Evolutionary conservation across 257 asterid species (phyloP).

Genomic region (Cinchona pubescens): DNA sequence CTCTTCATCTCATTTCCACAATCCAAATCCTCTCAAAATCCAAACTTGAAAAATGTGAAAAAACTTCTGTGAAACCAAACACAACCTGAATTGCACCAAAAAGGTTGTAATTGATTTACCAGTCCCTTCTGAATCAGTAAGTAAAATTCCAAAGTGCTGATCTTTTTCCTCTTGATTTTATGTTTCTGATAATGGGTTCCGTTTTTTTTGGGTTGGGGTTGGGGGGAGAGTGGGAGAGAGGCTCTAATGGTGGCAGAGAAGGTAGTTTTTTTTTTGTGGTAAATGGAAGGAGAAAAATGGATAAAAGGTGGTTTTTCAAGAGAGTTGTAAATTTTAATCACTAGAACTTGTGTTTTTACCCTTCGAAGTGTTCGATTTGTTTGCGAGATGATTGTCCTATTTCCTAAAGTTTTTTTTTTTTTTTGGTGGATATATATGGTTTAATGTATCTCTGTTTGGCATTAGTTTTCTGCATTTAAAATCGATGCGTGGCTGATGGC

Average conservation of each 20-base stretch:
- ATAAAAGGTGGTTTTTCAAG: not conserved
- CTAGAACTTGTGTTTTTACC: not conserved
- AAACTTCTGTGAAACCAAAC: slow-evolving; percentile 44
- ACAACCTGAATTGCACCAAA: slow-evolving; percentile 66
- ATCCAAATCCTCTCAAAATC: slow-evolving; percentile 78
- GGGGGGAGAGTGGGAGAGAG: slow-evolving; percentile 88
- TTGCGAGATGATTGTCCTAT: not conserved
- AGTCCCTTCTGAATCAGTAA: slow-evolving; percentile 87
- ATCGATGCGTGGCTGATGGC: not conserved
- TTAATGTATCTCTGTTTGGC: not conserved
- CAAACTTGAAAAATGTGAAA: slow-evolving; percentile 75
- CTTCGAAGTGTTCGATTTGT: not conserved
- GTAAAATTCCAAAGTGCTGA: not conserved
- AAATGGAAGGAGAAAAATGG: too few relatives aligned
- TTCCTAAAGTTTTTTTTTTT: not conserved
- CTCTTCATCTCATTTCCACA: slow-evolving; percentile 22
- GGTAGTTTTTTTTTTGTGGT: not conserved
- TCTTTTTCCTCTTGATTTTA: not conserved
- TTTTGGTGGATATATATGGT: not conserved
- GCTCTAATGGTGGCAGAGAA: slow-evolving; percentile 92
- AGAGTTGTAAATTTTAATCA: not conserved
- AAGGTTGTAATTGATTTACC: slow-evolving; percentile 75
- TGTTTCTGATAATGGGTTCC: not conserved
- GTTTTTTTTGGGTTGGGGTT: not conserved
- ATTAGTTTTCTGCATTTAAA: not conserved